phyloP scores from a whole-genome alignment of 345 rosid genomes.

The Pugionium cornutum region DNA sequence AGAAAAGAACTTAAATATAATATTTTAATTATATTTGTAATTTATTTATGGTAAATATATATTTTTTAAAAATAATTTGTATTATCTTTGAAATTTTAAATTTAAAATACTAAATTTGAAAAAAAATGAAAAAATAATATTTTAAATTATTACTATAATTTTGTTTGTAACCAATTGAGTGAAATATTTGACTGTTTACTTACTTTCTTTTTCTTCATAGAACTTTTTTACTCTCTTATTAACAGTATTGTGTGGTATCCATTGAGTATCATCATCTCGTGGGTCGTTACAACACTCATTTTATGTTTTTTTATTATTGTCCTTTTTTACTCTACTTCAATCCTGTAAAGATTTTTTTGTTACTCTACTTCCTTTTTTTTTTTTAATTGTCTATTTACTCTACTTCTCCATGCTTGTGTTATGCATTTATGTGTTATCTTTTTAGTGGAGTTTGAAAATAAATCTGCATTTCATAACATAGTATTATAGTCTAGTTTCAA shows the following conservation, averaged over 20 bases:
- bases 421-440: not conserved
- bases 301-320: slow-evolving; percentile 21
- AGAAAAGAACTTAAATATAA: no score
- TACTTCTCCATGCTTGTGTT: slow-evolving; percentile 7
- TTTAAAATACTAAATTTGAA: no score
- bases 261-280: slow-evolving; percentile 4
- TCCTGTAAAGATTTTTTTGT: slow-evolving; percentile 1
- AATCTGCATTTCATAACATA: no score
- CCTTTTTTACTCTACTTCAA: not conserved
- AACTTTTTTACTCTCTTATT: not conserved
- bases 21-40: no score
- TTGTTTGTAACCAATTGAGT: not conserved
- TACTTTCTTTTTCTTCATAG: not conserved
- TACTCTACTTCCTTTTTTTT: slow-evolving; percentile 2
- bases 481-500: no score
- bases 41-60: no score
- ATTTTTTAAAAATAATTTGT: no score
- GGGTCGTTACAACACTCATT: slow-evolving; percentile 35
- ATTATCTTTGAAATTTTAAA: no score
- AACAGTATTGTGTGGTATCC: slow-evolving; percentile 25
- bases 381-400: not conserved
- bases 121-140: no score
- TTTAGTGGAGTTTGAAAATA: not conserved
- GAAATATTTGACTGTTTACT: slow-evolving; percentile 10
- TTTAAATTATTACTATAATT: not conserved